Base-by-base conservation (phyloP, 495 filamentous ascomycete species). In the Cetradonia linearis region DNA sequence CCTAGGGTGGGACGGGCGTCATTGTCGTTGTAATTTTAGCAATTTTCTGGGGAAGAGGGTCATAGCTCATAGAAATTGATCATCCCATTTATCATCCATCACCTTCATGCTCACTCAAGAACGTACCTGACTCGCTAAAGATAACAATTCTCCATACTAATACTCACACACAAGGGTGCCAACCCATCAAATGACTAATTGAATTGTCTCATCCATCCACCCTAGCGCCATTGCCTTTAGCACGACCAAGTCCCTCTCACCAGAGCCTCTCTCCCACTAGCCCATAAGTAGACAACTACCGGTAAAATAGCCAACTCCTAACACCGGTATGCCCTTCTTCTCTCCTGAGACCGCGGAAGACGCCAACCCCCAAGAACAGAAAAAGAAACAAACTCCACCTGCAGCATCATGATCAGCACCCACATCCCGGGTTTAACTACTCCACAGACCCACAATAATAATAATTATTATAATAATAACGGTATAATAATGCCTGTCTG, bases 31-130 rank as follows among this genome's bases (percentile, higher is more conserved):
- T 54, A 34, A 20, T 20, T 27, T 8, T 30, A 31, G 28, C 28
- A 31, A 31, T 27, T 27, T 23, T 31, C 16, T 36, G 30, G 30
- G 16, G 20, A 34, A 20, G 31, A 53, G 50, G 18, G 30, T 53
- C 50, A 53, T 53, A 20, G 31, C 50, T 34, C 18, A n/a, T n/a
- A n/a, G n/a, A n/a, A n/a, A n/a, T n/a, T n/a, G n/a, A 53, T 8
- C 11, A 53, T n/a, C 10, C 7, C 8, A 23, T 33, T 53, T n/a
- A 20, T 53, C 2, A 6, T 13, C 23, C n/a, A 11, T 48, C 49
- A 53, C 33, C 31, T 33, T 11, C 31, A 3, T 20, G 10, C 16
- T n/a, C 18, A 31, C 20, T 18, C 49, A 23, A 53, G 18, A 34
- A 36, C 50, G 34, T 14, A 18, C 1, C 20, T 11, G 10, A 31